These are phyloP conservation scores for Penicillium ucsense DNA, from an alignment of 495 filamentous ascomycete species.

Conservation along the genomic window DNA sequence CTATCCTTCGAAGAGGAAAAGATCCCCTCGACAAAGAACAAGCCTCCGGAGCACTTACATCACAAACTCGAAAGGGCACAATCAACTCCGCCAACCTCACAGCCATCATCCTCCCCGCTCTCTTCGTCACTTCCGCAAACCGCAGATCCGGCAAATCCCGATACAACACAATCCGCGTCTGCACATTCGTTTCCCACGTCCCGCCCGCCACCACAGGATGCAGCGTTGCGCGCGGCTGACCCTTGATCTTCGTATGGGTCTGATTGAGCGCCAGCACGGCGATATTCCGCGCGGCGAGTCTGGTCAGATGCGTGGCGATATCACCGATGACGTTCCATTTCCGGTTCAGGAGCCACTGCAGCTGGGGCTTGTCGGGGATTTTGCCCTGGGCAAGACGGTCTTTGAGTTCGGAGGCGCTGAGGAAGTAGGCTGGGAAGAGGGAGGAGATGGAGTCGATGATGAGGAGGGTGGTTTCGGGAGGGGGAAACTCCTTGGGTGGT, in stretches of 20 bases:
- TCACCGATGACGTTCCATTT: constrained; percentile 53
- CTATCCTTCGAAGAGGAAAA: no score
- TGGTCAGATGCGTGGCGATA: constrained; percentile 46
- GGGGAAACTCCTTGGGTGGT: constrained; percentile 50
- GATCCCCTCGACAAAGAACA: no score
- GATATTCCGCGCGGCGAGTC: constrained; percentile 58
- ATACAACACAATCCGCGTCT: constrained; percentile 60
- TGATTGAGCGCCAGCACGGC: constrained; percentile 64
- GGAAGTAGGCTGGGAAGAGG: constrained; percentile 65
- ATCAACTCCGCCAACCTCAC: constrained; percentile 27
- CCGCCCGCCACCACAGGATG: constrained; percentile 55
- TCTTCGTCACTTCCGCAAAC: constrained; percentile 39
- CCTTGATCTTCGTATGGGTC: constrained; percentile 57
- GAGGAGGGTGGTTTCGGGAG: constrained; percentile 50
- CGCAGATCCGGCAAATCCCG: constrained; percentile 43
- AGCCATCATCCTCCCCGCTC: constrained; percentile 22
- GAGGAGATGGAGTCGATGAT: constrained; percentile 69
- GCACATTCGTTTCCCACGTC: constrained; percentile 62
- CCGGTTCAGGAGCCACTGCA: constrained; percentile 49
- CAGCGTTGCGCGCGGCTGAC: constrained; percentile 48
- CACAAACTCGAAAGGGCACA: constrained; percentile 30
- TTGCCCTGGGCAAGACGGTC: constrained; percentile 19
- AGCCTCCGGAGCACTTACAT: constrained; percentile 16
- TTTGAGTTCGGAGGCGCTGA: constrained; percentile 35
- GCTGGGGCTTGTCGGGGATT: constrained; percentile 26